Percentiles rank a stretch among this genome's conserved stretches.
Conservation (phyloP, 2,329 filamentous ascomycete species). For the Fusarium pininemorale region DNA sequence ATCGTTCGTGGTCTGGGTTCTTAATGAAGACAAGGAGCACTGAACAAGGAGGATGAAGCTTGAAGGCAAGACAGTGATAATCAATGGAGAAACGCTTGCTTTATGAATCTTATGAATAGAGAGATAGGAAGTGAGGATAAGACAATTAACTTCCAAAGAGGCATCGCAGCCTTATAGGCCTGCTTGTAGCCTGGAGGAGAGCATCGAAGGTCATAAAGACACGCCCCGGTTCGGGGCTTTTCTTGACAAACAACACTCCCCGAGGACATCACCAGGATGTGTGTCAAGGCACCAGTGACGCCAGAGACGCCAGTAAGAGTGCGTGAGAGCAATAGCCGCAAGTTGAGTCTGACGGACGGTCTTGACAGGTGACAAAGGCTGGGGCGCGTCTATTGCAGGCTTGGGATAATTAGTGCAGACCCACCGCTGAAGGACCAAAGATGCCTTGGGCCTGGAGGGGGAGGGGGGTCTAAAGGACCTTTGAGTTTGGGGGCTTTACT, state of each 20-base stretch:
- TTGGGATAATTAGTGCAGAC: conserved; percentile 38
- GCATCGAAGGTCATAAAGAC: conserved; percentile 28
- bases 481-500: conserved; percentile 36
- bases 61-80: conserved; percentile 1
- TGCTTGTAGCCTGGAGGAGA: conserved; percentile 46
- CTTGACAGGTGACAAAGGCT: conserved; percentile 45
- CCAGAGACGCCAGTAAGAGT: conserved; percentile 42
- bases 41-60: conserved; percentile 18
- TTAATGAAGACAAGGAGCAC: not conserved
- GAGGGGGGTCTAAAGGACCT: conserved; percentile 22
- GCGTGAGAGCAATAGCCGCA: conserved; percentile 43
- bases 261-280: conserved; percentile 29
- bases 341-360: conserved; percentile 46
- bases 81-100: conserved; percentile 18
- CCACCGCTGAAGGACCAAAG: conserved; percentile 38
- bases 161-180: conserved; percentile 65
- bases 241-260: conserved; percentile 21
- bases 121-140: conserved; percentile 38
- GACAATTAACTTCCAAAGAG: conserved; percentile 48
- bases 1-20: conserved; percentile 2
- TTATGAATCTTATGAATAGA: conserved; percentile 29
- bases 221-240: conserved; percentile 28
- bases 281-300: conserved; percentile 45
- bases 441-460: conserved; percentile 39
- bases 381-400: conserved; percentile 44